phyloP scores from a whole-genome alignment of 352 stramenopile genomes.

The Lagenidium giganteum region DNA sequence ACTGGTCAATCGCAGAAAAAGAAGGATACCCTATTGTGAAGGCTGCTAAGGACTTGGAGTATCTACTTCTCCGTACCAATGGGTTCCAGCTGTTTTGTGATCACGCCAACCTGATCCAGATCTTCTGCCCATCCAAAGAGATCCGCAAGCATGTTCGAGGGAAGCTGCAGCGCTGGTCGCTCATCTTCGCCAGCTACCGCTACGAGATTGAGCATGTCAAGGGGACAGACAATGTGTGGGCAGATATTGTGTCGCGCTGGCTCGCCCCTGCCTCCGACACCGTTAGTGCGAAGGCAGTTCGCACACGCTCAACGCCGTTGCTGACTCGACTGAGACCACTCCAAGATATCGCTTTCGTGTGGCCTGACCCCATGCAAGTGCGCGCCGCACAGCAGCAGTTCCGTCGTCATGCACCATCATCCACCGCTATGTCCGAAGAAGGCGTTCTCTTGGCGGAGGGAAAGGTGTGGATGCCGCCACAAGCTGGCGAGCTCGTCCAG shows the following conservation, averaged over 20 bases:
- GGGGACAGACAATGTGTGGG: conserved; percentile 19
- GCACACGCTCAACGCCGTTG: not conserved
- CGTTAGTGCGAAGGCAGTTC: conserved; percentile 2
- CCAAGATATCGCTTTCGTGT: conserved; percentile 4
- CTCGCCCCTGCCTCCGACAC: not conserved
- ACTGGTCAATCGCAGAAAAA: conserved; percentile 18
- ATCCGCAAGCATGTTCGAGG: conserved; percentile 8
- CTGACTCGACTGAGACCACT: not conserved
- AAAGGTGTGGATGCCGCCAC: conserved; percentile 5
- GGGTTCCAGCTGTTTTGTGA: not conserved
- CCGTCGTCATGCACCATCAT: not conserved
- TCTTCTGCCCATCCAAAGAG: conserved; percentile 2
- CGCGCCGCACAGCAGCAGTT: not conserved
- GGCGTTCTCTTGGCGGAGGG: conserved; percentile 4
- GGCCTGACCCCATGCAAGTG: not conserved
- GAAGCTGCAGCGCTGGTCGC: conserved; percentile 16
- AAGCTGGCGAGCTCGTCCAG: conserved; percentile 2
- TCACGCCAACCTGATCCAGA: conserved; percentile 8
- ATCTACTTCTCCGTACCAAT: conserved; percentile 1
- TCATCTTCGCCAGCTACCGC: conserved; percentile 1
- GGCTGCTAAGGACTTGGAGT: conserved; percentile 2
- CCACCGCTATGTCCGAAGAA: not conserved
- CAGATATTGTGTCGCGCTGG: conserved; percentile 1
- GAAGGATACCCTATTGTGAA: not conserved
- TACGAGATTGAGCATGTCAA: conserved; percentile 12